These are phyloP conservation scores for Cyclanthera cordifolia DNA, from an alignment of 306 rosid species.

Conservation along the genomic window DNA sequence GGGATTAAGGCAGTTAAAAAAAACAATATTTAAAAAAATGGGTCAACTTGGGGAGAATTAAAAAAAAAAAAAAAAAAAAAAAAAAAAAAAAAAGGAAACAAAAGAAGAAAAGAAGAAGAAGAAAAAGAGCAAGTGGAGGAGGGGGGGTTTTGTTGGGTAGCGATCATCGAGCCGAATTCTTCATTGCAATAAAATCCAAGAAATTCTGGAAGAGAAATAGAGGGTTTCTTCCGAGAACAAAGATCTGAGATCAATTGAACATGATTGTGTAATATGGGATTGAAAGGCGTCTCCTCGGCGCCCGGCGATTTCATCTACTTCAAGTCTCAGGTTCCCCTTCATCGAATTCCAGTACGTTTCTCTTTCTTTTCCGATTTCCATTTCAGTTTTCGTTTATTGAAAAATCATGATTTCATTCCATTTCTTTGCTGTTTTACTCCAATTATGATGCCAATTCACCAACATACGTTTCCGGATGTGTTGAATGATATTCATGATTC, in stretches of 20 bases:
- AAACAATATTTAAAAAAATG: no score
- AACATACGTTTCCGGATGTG: background rate
- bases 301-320: conserved; percentile 96
- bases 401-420: background rate
- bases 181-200: background rate
- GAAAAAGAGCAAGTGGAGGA: no score
- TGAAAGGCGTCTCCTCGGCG: conserved; percentile 85
- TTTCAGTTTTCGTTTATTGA: background rate
- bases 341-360: conserved; percentile 77
- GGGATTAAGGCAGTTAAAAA: no score
- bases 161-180: no score
- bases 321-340: conserved; percentile 99
- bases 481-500: background rate
- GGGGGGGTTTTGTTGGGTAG: background rate
- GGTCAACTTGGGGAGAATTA: no score
- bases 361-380: conserved; percentile 1
- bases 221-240: conserved; percentile 3
- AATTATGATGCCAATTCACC: background rate
- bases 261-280: conserved; percentile 22
- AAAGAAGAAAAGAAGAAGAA: no score
- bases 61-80: no score
- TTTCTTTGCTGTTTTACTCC: background rate
- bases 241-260: conserved; percentile 19
- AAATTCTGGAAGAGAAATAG: background rate
- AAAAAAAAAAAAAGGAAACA: no score